Conservation (phyloP, 2,329 filamentous ascomycete genomes). For the Trichoderma koningiopsis region DNA sequence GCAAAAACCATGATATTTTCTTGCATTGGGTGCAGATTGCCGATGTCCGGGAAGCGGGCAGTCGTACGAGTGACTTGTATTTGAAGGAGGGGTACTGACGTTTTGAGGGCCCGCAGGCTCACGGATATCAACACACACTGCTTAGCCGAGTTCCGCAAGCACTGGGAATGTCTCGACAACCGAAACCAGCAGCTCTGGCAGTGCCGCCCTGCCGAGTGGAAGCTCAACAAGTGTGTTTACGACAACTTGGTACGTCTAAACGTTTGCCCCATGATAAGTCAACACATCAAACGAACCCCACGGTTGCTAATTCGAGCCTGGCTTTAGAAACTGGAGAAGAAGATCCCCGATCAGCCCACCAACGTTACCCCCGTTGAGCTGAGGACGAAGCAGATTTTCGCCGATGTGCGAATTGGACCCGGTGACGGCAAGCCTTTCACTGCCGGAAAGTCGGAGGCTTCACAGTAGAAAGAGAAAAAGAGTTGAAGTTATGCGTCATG, state of each 20-base stretch:
- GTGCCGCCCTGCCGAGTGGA: conserved; percentile 84
- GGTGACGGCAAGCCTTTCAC: conserved; percentile 49
- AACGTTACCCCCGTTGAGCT: conserved; percentile 74
- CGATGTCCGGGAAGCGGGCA: not conserved
- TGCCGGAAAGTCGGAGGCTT: conserved; percentile 40
- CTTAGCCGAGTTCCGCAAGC: conserved; percentile 83
- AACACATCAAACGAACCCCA: not conserved
- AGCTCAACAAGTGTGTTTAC: conserved; percentile 92
- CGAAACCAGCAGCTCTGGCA: conserved; percentile 99
- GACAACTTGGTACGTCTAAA: conserved; percentile 80
- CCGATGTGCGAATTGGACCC: conserved; percentile 52
- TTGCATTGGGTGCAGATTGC: no score
- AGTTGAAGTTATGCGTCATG: conserved; percentile 31
- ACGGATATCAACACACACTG: conserved; percentile 97
- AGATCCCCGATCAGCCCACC: conserved; percentile 71
- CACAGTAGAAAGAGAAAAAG: conserved; percentile 40
- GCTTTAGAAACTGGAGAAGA: conserved; percentile 77
- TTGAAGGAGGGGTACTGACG: conserved; percentile 13
- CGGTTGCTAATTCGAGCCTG: not conserved
- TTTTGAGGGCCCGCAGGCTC: conserved; percentile 59
- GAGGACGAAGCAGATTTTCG: conserved; percentile 64
- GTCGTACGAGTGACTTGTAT: not conserved
- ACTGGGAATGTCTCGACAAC: conserved; percentile 95
- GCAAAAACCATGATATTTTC: not conserved
- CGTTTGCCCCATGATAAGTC: not conserved